A percentile compares a stretch with the other conserved stretches of the same genome.
Conservation (phyloP, 2,329 filamentous ascomycete genomes). For the Hypoxylon rubiginosum region DNA sequence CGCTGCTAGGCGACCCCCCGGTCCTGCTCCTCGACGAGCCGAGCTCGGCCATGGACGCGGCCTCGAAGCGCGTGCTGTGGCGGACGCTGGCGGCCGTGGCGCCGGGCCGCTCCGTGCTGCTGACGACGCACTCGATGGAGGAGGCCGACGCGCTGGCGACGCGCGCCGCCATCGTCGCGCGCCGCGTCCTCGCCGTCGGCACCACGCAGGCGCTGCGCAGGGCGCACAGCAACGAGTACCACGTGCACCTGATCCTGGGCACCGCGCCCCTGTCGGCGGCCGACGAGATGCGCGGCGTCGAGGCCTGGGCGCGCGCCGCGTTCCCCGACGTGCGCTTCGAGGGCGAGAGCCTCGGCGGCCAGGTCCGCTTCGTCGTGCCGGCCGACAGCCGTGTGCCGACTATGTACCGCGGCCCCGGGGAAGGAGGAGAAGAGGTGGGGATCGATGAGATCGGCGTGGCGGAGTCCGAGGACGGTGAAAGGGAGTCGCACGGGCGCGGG, state of each 20-base stretch:
- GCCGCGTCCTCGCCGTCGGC: slow-evolving; percentile 45
- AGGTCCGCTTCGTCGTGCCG: slow-evolving; percentile 73
- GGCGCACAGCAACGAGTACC: slow-evolving; percentile 48
- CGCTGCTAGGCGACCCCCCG: slow-evolving; percentile 79
- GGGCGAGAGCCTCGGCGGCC: slow-evolving; percentile 72
- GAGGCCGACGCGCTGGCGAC: slow-evolving; percentile 82
- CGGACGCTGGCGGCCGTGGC: slow-evolving; percentile 75
- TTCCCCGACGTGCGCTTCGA: slow-evolving; percentile 67
- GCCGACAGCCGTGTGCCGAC: slow-evolving; percentile 48
- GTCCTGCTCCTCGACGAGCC: slow-evolving; percentile 83
- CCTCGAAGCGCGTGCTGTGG: slow-evolving; percentile 82
- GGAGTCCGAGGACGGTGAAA: slow-evolving; percentile 29
- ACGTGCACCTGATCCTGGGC: slow-evolving; percentile 46
- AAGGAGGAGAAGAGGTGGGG: background rate
- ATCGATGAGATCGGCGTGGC: slow-evolving; percentile 24
- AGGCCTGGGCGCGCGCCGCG: slow-evolving; percentile 63
- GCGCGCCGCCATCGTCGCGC: slow-evolving; percentile 70
- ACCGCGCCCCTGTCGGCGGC: slow-evolving; percentile 42
- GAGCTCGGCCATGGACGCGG: slow-evolving; percentile 79
- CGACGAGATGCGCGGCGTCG: slow-evolving; percentile 40
- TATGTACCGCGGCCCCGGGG: background rate
- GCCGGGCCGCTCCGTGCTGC: slow-evolving; percentile 74
- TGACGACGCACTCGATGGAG: slow-evolving; percentile 86
- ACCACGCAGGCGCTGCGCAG: slow-evolving; percentile 45
- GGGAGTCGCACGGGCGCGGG: slow-evolving; percentile 14